Conservation (phyloP, 1,284 basidiomycete species). For the Ganoderma meredithae region DNA sequence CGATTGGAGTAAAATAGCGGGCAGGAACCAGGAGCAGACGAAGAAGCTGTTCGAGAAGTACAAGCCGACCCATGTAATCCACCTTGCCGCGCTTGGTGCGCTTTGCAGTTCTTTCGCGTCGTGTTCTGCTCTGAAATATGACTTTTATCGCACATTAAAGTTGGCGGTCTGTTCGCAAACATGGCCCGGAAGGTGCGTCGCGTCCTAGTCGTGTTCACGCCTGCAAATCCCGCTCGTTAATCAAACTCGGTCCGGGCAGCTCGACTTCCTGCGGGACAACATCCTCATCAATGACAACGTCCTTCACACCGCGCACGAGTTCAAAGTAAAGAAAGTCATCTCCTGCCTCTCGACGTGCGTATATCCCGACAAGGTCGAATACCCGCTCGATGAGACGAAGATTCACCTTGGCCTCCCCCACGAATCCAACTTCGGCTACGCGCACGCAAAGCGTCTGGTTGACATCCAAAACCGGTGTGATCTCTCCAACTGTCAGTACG, state of each 20-base stretch:
- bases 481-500: neutral
- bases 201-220: neutral
- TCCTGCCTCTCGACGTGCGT: slow-evolving; percentile 91
- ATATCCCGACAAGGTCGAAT: slow-evolving; percentile 86
- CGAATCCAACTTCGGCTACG: slow-evolving; percentile 91
- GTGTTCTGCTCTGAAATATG: slow-evolving; percentile 13
- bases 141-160: slow-evolving; percentile 46
- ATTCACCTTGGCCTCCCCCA: slow-evolving; percentile 90
- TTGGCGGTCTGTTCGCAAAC: slow-evolving; percentile 91
- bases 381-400: slow-evolving; percentile 90
- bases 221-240: neutral
- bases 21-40: slow-evolving; percentile 71
- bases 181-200: slow-evolving; percentile 82
- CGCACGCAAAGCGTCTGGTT: slow-evolving; percentile 92
- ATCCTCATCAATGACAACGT: slow-evolving; percentile 92
- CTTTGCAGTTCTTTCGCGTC: slow-evolving; percentile 20
- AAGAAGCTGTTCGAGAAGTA: slow-evolving; percentile 82
- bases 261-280: slow-evolving; percentile 90
- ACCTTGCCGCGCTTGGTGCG: slow-evolving; percentile 85
- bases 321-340: slow-evolving; percentile 74
- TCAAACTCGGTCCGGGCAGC: slow-evolving; percentile 46
- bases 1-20: neutral
- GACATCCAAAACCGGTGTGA: slow-evolving; percentile 90
- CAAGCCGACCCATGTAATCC: slow-evolving; percentile 91
- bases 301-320: slow-evolving; percentile 74